phyloP scores from a whole-genome alignment of 805 yeast species.

The Candida montana region DNA sequence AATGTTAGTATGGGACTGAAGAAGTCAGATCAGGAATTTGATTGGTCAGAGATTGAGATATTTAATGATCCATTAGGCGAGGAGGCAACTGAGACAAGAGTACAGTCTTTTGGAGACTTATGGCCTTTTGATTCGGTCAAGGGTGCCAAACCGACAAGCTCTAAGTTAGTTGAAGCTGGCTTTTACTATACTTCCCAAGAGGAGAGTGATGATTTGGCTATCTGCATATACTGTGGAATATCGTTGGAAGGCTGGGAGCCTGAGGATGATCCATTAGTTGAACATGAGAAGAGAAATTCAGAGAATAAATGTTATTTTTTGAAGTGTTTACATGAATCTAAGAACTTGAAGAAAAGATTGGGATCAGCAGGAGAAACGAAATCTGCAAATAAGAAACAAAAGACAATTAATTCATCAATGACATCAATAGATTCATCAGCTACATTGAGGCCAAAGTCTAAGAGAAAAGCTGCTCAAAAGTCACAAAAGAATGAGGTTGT shows the following conservation, averaged over 20 bases:
- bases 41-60: slow-evolving; percentile 14
- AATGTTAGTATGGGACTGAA: too few species aligned
- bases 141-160: slow-evolving; percentile 34
- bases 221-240: slow-evolving; percentile 60
- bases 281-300: slow-evolving; percentile 41
- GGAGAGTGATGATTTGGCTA: slow-evolving; percentile 47
- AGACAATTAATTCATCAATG: background rate
- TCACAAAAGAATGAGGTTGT: background rate
- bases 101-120: slow-evolving; percentile 33
- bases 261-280: slow-evolving; percentile 56
- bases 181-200: slow-evolving; percentile 52
- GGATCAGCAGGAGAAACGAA: slow-evolving; percentile 1
- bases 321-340: background rate
- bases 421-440: background rate
- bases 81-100: slow-evolving; percentile 30
- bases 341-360: slow-evolving; percentile 1
- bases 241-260: slow-evolving; percentile 69
- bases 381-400: background rate
- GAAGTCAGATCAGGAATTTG: slow-evolving; percentile 14
- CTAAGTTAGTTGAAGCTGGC: slow-evolving; percentile 53
- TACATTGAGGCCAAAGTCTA: background rate
- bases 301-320: slow-evolving; percentile 35
- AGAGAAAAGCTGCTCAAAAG: slow-evolving; percentile 7
- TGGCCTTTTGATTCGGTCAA: slow-evolving; percentile 45
- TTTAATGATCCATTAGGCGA: slow-evolving; percentile 32